These are phyloP conservation scores for Gossypium bickii DNA, from an alignment of 345 rosid species.

Conservation along the genomic window DNA sequence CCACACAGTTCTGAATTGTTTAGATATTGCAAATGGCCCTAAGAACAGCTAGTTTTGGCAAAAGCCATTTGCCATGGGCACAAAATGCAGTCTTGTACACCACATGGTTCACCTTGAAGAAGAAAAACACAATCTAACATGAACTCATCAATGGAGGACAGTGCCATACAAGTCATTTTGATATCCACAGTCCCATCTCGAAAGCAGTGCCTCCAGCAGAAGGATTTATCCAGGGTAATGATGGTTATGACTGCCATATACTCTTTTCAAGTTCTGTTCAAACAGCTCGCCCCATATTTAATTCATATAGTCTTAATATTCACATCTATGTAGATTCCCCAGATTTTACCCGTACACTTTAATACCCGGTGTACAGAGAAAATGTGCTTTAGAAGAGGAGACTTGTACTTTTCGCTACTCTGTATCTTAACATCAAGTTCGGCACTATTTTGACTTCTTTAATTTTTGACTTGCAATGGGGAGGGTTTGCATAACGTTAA, in stretches of 20 bases:
- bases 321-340: background rate
- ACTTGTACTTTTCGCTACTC: background rate
- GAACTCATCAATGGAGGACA: slow-evolving; percentile 2
- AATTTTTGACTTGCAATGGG: background rate
- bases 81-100: background rate
- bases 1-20: background rate
- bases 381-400: background rate
- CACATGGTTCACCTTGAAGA: background rate
- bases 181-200: background rate
- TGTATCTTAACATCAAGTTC: background rate
- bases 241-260: background rate
- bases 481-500: background rate
- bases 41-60: background rate
- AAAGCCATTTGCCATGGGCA: background rate
- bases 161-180: background rate
- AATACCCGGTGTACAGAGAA: background rate
- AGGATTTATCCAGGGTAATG: background rate
- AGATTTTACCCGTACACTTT: background rate
- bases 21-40: background rate
- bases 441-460: background rate
- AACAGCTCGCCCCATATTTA: background rate
- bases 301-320: background rate
- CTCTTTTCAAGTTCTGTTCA: background rate
- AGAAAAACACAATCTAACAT: background rate
- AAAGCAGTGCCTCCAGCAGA: background rate